A percentile compares a stretch with the other conserved stretches of the same genome.
These are phyloP conservation scores for Alisma plantagoaquatica DNA, from an alignment of 106 monocot genomes.

Conservation along the genomic window DNA sequence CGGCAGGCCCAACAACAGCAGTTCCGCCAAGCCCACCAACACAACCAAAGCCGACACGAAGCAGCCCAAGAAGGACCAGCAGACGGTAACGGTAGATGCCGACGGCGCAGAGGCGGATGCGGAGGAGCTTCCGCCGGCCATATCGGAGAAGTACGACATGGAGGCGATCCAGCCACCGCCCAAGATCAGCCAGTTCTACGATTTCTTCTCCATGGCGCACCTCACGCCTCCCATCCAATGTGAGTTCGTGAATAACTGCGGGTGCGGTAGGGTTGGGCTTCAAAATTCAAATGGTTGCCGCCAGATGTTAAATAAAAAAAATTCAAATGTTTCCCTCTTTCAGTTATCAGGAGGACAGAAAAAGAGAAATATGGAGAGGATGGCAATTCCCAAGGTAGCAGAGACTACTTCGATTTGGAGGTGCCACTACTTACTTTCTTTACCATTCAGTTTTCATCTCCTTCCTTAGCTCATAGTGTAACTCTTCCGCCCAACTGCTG, in stretches of 20 bases:
- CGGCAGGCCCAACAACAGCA: constrained; percentile 20
- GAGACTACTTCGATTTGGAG: constrained; percentile 81
- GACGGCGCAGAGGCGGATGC: not conserved
- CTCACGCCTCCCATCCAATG: constrained; percentile 62
- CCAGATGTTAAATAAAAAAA: no score
- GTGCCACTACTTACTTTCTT: constrained; percentile 17
- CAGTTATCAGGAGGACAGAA: constrained; percentile 64
- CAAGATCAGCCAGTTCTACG: constrained; percentile 86
- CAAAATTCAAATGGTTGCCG: no score
- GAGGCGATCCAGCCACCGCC: constrained; percentile 78
- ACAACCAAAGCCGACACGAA: not conserved
- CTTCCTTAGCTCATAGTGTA: not conserved
- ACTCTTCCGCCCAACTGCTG: no score
- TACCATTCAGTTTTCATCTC: no score
- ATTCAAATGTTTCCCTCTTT: constrained; percentile 1
- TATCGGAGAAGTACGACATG: constrained; percentile 95
- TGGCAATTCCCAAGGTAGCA: no score
- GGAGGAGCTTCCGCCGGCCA: constrained; percentile 39
- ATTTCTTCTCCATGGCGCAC: constrained; percentile 85
- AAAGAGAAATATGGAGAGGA: constrained; percentile 40
- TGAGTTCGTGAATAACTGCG: constrained; percentile 17
- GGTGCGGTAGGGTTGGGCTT: no score
- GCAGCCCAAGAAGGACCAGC: constrained; percentile 15
- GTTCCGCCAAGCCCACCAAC: not conserved
- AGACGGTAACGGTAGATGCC: not conserved